These are phyloP conservation scores for Liquidambar formosana DNA, from an alignment of 164 flowering plant species.

Conservation along the genomic window DNA sequence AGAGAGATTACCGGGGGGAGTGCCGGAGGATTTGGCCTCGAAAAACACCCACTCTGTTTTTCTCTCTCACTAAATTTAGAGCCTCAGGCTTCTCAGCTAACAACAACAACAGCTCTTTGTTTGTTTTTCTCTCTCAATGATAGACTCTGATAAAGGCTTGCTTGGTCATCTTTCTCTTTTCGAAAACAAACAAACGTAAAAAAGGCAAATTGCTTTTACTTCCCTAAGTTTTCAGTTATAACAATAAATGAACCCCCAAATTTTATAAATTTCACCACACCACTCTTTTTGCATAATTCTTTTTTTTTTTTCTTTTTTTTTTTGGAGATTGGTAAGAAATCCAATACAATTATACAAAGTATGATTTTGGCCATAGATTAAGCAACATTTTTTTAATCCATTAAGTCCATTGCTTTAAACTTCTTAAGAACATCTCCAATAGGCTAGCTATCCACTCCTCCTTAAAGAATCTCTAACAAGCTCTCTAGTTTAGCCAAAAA, in stretches of 20 bases:
- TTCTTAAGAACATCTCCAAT: too few species aligned
- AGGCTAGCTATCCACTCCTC: too few species aligned
- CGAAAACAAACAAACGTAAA: conserved; percentile 21
- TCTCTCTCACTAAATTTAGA: not conserved
- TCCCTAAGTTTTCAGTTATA: not conserved
- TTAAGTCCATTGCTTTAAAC: too few species aligned
- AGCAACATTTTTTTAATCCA: too few species aligned
- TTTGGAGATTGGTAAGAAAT: too few species aligned
- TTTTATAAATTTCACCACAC: too few species aligned
- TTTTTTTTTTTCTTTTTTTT: too few species aligned
- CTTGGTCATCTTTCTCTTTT: conserved; percentile 30
- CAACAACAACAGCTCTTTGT: not conserved
- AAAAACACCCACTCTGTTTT: conserved; percentile 9
- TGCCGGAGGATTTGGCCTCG: conserved; percentile 26
- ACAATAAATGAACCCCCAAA: not conserved
- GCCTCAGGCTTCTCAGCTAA: conserved; percentile 4
- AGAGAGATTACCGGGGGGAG: conserved; percentile 24
- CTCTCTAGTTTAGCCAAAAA: too few species aligned
- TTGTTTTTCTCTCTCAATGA: not conserved
- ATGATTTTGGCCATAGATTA: too few species aligned
- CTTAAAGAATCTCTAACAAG: too few species aligned
- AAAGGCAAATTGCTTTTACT: not conserved
- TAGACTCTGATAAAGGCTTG: conserved; percentile 32
- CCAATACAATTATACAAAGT: too few species aligned
- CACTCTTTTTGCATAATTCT: too few species aligned